These are phyloP conservation scores for Protomyces inouyei DNA, from an alignment of 1,139 yeast species.

Conservation along the genomic window DNA sequence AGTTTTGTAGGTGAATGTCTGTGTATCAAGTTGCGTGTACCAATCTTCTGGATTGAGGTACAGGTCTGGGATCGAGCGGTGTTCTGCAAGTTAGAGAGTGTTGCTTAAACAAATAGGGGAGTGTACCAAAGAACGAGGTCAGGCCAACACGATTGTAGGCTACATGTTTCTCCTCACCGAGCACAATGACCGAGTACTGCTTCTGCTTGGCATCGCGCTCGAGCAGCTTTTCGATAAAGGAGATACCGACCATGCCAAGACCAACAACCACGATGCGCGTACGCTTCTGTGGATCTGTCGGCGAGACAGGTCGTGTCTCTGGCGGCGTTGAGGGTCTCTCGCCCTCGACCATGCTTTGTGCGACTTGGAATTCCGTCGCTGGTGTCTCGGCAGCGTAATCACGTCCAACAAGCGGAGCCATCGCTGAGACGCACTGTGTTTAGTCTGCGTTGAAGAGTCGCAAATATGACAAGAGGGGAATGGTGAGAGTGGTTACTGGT, in stretches of 20 bases:
- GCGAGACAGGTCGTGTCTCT: not conserved
- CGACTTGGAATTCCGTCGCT: not conserved
- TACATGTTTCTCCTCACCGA: slow-evolving; percentile 40
- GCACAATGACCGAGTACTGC: slow-evolving; percentile 36
- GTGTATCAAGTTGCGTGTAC: slow-evolving; percentile 36
- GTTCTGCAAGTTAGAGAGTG: not conserved
- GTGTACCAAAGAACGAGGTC: slow-evolving; percentile 38
- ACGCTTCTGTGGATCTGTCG: not conserved
- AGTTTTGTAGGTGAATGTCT: slow-evolving; percentile 39
- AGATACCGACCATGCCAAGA: slow-evolving; percentile 41
- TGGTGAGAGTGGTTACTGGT: too few species aligned
- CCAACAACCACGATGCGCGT: slow-evolving; percentile 37
- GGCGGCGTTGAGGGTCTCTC: slow-evolving; percentile 1
- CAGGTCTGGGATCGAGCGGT: slow-evolving; percentile 36
- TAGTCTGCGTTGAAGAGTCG: too few species aligned
- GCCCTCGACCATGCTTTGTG: not conserved
- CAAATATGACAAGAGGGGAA: too few species aligned
- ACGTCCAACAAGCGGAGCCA: not conserved
- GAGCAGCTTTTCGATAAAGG: slow-evolving; percentile 40
- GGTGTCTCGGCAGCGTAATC: not conserved
- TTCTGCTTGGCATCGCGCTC: slow-evolving; percentile 36
- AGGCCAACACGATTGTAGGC: slow-evolving; percentile 42
- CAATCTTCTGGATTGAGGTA: slow-evolving; percentile 39
- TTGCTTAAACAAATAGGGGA: not conserved
- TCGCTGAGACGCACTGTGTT: not conserved